Conservation (phyloP, 768 basidiomycete genomes). For the Hygrophoropsis aurantiaca region DNA sequence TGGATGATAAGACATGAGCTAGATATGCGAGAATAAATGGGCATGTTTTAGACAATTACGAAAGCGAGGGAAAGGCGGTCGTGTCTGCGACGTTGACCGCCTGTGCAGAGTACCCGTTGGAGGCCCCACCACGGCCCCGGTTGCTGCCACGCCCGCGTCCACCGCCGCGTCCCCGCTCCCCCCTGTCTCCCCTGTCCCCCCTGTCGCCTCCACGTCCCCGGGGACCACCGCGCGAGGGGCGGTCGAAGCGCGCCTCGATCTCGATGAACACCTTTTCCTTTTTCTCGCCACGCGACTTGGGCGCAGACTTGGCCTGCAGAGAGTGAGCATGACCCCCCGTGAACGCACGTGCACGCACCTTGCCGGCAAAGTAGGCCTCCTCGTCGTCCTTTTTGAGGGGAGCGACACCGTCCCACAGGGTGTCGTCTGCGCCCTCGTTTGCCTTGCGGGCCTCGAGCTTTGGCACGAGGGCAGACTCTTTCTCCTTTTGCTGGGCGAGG, state of each 20-base stretch:
- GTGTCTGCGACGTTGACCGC: slow-evolving; percentile 78
- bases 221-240: slow-evolving; percentile 68
- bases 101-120: slow-evolving; percentile 32
- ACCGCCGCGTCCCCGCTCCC: slow-evolving; percentile 41
- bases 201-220: slow-evolving; percentile 50
- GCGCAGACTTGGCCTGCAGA: slow-evolving; percentile 57
- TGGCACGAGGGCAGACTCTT: slow-evolving; percentile 54
- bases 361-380: slow-evolving; percentile 83
- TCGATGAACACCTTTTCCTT: slow-evolving; percentile 91
- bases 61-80: slow-evolving; percentile 86
- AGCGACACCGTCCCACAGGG: slow-evolving; percentile 70
- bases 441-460: slow-evolving; percentile 79
- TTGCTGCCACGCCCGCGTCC: slow-evolving; percentile 44
- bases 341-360: slow-evolving; percentile 52
- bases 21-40: too few relatives aligned
- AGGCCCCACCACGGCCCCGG: slow-evolving; percentile 43
- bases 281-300: slow-evolving; percentile 75
- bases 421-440: slow-evolving; percentile 74
- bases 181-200: slow-evolving; percentile 41
- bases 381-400: slow-evolving; percentile 64
- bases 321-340: neutral
- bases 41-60: slow-evolving; percentile 31
- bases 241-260: slow-evolving; percentile 87
- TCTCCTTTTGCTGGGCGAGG: slow-evolving; percentile 76
- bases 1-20: neutral